Conservation (phyloP, 2,329 filamentous ascomycete genomes). For the Phyllosticta paracitricarpa region DNA sequence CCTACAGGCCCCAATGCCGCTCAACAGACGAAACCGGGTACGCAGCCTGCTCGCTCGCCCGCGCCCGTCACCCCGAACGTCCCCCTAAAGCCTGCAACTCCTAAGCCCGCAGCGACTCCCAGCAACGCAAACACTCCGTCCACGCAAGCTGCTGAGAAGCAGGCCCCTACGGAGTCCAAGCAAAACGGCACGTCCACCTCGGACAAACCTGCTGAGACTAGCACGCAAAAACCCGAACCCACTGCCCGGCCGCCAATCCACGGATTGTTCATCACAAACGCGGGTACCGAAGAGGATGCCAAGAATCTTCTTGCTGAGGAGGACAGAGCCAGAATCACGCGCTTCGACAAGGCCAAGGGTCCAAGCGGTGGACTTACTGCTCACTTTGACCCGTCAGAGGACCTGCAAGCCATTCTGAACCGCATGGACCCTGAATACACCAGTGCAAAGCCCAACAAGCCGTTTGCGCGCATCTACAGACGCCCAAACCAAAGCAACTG, state of each 20-base stretch:
- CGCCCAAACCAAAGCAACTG: slow-evolving; percentile 32
- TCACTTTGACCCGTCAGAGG: slow-evolving; percentile 69
- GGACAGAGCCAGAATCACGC: slow-evolving; percentile 67
- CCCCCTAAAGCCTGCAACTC: slow-evolving; percentile 39
- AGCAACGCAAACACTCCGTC: slow-evolving; percentile 16
- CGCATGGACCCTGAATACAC: slow-evolving; percentile 66
- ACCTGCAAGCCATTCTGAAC: slow-evolving; percentile 69
- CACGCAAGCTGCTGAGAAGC: slow-evolving; percentile 23
- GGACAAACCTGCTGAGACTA: slow-evolving; percentile 26
- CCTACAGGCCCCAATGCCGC: slow-evolving; percentile 29
- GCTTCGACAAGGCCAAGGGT: slow-evolving; percentile 58
- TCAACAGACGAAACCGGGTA: slow-evolving; percentile 26
- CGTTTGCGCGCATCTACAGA: slow-evolving; percentile 74
- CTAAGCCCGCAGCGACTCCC: slow-evolving; percentile 33
- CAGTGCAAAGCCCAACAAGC: slow-evolving; percentile 65
- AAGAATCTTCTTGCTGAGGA: slow-evolving; percentile 74
- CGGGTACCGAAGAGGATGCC: slow-evolving; percentile 72
- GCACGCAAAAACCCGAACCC: slow-evolving; percentile 37
- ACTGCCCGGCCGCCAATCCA: slow-evolving; percentile 52
- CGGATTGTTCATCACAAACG: slow-evolving; percentile 82
- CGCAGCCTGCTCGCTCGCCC: slow-evolving; percentile 31
- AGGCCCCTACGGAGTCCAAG: slow-evolving; percentile 31
- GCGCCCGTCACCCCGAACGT: slow-evolving; percentile 34
- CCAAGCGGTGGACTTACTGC: slow-evolving; percentile 59
- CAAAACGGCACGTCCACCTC: slow-evolving; percentile 41